Evolutionary conservation across 768 basidiomycete genomes (phyloP), one percentile per base, ranked within the genome.

Genomic region (Sutorius australiensis): DNA sequence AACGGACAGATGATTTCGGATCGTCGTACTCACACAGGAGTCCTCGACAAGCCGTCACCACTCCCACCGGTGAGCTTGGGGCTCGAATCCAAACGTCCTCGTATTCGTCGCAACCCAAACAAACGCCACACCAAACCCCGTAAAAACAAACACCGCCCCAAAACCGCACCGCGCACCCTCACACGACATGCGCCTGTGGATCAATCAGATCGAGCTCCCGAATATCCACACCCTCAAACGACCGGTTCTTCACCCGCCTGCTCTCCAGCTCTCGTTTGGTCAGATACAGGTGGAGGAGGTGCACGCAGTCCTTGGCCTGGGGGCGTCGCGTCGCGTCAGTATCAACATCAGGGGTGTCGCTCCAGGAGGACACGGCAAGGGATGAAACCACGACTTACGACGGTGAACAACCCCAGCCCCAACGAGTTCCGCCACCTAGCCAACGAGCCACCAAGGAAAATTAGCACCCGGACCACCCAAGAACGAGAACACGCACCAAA

Each of bases 191-290:
- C 16, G 37, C 59, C 39, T 57, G 46, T 4, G 75, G 44, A 58
- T 68, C n/a, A 67, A 88, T 77, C 27, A 91, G 75, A 64, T 91
- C 87, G 37, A 90, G 73, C 56, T 81, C 82, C 11, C 70, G 64
- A 40, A 81, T 60, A 61, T 90, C 87, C n/a, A 90, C 79, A 0
- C 86, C 86, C n/a, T 75, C 73, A 63, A 91, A 91, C 39, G 87
- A 80, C 54, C 80, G 77, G 61, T 77, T 86, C 70, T 83, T 87
- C 27, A 91, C 81, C 21, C 74, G 73, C 13, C 89, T 76, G 2
- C 80, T 82, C 63, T 86, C 81, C 6, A 89, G 72, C 62, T 91
- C 89, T 16, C 81, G 82, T 62, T 87, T 86, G 6, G 81, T 76
- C 5, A 90, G 76, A 71, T 80, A 87, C 31, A 13, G 12, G 30